Evolutionary conservation across 2,329 filamentous ascomycete species (phyloP).

Genomic region (Juglanconis oblonga): DNA sequence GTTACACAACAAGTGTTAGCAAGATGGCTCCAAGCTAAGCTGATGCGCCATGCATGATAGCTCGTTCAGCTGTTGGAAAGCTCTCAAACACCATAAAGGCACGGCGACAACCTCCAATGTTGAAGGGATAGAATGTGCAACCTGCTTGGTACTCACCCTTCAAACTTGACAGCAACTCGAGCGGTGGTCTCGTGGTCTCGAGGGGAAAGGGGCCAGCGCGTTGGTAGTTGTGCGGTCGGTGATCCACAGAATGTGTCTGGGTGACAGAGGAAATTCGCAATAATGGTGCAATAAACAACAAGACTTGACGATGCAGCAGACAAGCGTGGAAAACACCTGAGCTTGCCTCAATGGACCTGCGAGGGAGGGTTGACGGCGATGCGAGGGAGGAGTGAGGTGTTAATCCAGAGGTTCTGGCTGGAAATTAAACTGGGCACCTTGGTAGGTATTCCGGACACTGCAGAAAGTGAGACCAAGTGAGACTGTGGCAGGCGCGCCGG

Average conservation of each 20-base stretch:
- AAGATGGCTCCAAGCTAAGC: conserved; percentile 1
- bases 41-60: conserved; percentile 1
- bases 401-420: conserved; percentile 5
- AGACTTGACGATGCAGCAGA: conserved; percentile 1
- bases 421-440: conserved; percentile 18
- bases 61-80: background rate
- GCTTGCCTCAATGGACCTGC: conserved; percentile 7
- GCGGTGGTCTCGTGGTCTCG: background rate
- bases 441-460: background rate
- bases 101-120: background rate
- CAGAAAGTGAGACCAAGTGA: background rate
- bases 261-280: background rate
- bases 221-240: conserved; percentile 1
- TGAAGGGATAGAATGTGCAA: background rate
- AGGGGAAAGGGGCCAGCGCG: conserved; percentile 7
- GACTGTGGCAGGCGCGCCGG: conserved; percentile 7
- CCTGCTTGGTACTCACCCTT: background rate
- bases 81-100: background rate
- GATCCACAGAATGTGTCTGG: background rate
- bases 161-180: background rate
- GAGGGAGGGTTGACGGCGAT: background rate
- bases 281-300: background rate
- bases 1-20: conserved; percentile 4
- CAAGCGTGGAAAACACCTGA: conserved; percentile 6
- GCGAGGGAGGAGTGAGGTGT: conserved; percentile 7